Evolutionary conservation across 2,329 filamentous ascomycete species (phyloP).

Genomic region (Stemphylium beticola): DNA sequence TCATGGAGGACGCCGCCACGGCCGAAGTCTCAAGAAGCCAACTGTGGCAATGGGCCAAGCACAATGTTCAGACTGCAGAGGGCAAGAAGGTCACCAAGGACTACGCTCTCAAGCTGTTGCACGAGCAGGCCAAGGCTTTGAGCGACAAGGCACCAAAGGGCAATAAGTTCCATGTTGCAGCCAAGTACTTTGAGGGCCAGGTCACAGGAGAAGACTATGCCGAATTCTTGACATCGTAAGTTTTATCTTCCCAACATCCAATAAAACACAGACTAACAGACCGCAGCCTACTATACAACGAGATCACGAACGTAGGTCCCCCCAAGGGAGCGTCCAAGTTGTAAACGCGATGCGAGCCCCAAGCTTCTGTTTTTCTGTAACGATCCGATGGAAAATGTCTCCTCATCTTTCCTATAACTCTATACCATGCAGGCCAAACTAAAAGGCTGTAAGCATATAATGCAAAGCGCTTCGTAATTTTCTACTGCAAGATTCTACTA

Average conservation of each 20-base stretch:
- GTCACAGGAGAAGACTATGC: conserved; percentile 97
- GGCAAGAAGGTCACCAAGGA: conserved; percentile 93
- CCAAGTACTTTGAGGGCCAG: conserved; percentile 90
- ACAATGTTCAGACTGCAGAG: conserved; percentile 76
- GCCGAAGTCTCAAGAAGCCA: conserved; percentile 94
- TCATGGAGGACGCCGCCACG: conserved; percentile 98
- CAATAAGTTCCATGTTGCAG: conserved; percentile 89
- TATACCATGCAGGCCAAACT: conserved; percentile 15
- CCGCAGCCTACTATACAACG: conserved; percentile 80
- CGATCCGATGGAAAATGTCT: background rate
- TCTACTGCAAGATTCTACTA: background rate
- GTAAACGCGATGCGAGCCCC: conserved; percentile 24
- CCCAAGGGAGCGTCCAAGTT: conserved; percentile 62
- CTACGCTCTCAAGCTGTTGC: conserved; percentile 84
- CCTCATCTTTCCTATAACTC: conserved; percentile 7
- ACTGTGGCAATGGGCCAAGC: conserved; percentile 93
- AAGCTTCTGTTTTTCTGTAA: background rate
- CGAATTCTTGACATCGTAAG: conserved; percentile 89
- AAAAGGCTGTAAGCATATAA: conserved; percentile 10
- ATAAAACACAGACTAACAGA: conserved; percentile 20
- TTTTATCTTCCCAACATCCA: conserved; percentile 15
- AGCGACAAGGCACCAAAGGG: conserved; percentile 77
- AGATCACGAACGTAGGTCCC: conserved; percentile 77
- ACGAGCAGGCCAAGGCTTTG: conserved; percentile 82
- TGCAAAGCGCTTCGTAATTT: conserved; percentile 3